Conservation (phyloP, 2,329 filamentous ascomycete genomes). For the Aspergillus fijiensis region DNA sequence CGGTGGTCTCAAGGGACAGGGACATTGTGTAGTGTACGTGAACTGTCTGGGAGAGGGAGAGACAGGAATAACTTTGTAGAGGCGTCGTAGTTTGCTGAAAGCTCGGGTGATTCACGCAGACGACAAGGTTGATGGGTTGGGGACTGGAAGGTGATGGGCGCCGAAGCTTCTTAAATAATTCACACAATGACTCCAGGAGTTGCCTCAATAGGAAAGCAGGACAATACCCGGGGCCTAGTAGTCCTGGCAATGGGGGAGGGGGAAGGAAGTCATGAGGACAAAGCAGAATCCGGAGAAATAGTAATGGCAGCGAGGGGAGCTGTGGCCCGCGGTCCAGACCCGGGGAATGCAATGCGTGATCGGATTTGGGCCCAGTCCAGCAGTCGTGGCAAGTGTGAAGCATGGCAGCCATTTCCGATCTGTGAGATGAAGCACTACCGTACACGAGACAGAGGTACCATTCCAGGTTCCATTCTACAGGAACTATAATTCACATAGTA, state of each 20-base stretch:
- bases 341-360: conserved; percentile 11
- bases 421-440: background rate
- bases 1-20: conserved; percentile 34
- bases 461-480: background rate
- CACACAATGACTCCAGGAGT: conserved; percentile 8
- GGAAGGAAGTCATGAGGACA: conserved; percentile 25
- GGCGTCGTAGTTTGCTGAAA: background rate
- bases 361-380: background rate
- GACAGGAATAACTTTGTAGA: background rate
- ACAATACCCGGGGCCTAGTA: too few species aligned
- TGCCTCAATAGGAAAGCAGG: conserved; percentile 1
- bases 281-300: conserved; percentile 12
- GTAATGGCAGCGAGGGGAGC: conserved; percentile 8
- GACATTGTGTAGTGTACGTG: conserved; percentile 26
- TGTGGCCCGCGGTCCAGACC: conserved; percentile 14
- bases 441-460: background rate
- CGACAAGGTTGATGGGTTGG: conserved; percentile 12
- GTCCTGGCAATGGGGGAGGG: conserved; percentile 11
- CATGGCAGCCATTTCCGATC: background rate
- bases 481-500: too few species aligned
- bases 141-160: background rate
- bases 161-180: conserved; percentile 21
- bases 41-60: background rate
- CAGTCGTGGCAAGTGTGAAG: conserved; percentile 14
- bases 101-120: background rate